Evolutionary conservation across 2,329 filamentous ascomycete species (phyloP).

Genomic region (Alternaria conjuncta): DNA sequence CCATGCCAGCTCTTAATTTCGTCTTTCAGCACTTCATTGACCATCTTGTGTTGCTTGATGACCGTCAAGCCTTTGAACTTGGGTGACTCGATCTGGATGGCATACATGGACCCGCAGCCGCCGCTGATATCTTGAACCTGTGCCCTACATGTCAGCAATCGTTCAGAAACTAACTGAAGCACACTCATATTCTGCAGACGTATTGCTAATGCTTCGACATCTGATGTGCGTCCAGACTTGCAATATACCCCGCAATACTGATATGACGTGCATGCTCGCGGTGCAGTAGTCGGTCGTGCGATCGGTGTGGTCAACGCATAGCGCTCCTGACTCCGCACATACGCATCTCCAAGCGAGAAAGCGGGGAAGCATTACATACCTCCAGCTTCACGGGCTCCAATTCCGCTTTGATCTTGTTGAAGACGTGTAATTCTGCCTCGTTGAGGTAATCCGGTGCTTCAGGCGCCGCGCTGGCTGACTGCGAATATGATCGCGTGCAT

Average conservation of each 20-base stretch:
- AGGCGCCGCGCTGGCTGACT: constrained; percentile 23
- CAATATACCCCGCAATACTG: constrained; percentile 7
- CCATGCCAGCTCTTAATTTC: constrained; percentile 84
- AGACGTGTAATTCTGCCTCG: constrained; percentile 55
- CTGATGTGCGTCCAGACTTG: neutral
- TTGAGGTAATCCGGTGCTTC: constrained; percentile 57
- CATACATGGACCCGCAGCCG: constrained; percentile 88
- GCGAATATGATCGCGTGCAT: constrained; percentile 32
- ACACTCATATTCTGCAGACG: neutral
- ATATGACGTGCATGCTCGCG: constrained; percentile 15
- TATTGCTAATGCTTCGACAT: neutral
- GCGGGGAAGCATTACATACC: constrained; percentile 42
- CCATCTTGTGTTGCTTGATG: constrained; percentile 82
- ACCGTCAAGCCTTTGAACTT: constrained; percentile 73
- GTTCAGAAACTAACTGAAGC: neutral
- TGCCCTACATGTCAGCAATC: constrained; percentile 19
- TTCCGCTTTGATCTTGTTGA: constrained; percentile 53
- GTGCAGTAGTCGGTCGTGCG: constrained; percentile 16
- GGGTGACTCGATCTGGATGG: constrained; percentile 75
- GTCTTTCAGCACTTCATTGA: constrained; percentile 76
- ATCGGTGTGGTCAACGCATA: constrained; percentile 17
- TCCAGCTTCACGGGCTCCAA: constrained; percentile 55
- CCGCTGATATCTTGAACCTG: constrained; percentile 81
- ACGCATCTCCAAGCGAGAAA: constrained; percentile 3
- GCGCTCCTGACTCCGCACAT: constrained; percentile 8